phyloP scores from a whole-genome alignment of 1,139 yeast genomes.

The Yamadazyma spencermartinsiae region DNA sequence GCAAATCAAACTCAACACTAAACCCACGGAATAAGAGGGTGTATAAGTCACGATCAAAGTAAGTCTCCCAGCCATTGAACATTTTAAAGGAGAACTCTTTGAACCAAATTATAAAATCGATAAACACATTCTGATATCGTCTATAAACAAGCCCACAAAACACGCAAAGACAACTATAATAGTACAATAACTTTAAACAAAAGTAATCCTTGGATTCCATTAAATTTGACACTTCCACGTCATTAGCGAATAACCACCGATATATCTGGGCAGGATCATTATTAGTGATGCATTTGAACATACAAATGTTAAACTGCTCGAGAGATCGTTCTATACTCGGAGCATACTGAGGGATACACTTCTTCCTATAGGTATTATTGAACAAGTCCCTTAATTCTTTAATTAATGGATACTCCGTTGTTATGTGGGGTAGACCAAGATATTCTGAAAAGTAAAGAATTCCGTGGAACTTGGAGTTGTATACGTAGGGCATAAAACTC shows the following conservation, averaged over 20 bases:
- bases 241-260: constrained; percentile 24
- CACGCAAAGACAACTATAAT: constrained; percentile 21
- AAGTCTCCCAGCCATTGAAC: constrained; percentile 1
- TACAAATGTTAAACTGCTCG: constrained; percentile 10
- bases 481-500: background rate
- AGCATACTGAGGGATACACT: background rate
- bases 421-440: background rate
- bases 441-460: constrained; percentile 3
- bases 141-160: constrained; percentile 18
- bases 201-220: constrained; percentile 21
- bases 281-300: constrained; percentile 6
- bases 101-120: constrained; percentile 24
- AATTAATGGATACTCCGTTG: background rate
- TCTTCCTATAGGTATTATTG: background rate
- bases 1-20: background rate
- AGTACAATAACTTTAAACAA: constrained; percentile 25
- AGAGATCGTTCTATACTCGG: background rate
- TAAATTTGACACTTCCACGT: constrained; percentile 12
- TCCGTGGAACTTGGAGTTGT: constrained; percentile 6
- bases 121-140: constrained; percentile 23
- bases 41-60: background rate
- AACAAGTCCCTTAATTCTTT: background rate
- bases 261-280: constrained; percentile 19
- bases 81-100: constrained; percentile 5
- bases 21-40: background rate